A percentile compares a stretch with the other conserved stretches of the same genome.
Evolutionary conservation across 768 basidiomycete genomes (phyloP).

Genomic region (Auriculariales sp.): DNA sequence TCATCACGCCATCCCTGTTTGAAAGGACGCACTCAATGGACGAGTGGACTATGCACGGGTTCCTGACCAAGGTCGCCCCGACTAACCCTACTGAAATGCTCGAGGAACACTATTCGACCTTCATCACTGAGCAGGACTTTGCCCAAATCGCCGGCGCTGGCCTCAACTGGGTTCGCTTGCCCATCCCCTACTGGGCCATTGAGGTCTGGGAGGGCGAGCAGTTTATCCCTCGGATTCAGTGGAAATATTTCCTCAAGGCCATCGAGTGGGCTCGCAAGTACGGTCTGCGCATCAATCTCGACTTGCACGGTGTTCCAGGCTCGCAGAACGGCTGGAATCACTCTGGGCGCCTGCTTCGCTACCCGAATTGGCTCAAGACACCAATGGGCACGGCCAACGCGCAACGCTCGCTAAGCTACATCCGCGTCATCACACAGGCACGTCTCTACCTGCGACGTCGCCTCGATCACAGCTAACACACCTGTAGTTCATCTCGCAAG

Average conservation of each 20-base stretch:
- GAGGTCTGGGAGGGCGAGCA: conserved; percentile 68
- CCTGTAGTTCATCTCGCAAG: conserved; percentile 87
- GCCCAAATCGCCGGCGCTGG: conserved; percentile 88
- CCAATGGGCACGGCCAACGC: conserved; percentile 95
- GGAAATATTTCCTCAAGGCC: conserved; percentile 89
- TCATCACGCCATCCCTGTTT: conserved; percentile 56
- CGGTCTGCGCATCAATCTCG: conserved; percentile 85
- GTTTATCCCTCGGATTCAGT: conserved; percentile 63
- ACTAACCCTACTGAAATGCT: conserved; percentile 59
- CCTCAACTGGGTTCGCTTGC: conserved; percentile 85
- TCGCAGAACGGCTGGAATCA: conserved; percentile 1
- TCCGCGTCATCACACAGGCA: conserved; percentile 79
- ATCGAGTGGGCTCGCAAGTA: conserved; percentile 95
- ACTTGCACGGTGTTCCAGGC: conserved; percentile 25
- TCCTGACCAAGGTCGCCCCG: conserved; percentile 48
- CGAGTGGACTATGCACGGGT: conserved; percentile 67
- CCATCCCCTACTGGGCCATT: conserved; percentile 87
- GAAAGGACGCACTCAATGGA: conserved; percentile 53
- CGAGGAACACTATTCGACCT: conserved; percentile 84
- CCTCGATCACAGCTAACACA: no score
- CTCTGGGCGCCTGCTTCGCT: not conserved
- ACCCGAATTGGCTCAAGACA: conserved; percentile 34
- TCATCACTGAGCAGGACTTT: conserved; percentile 93
- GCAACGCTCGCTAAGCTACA: conserved; percentile 76
- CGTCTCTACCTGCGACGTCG: no score